These are phyloP conservation scores for Chrysoporthe puriensis DNA, from an alignment of 2,329 filamentous ascomycete genomes.

Conservation along the genomic window DNA sequence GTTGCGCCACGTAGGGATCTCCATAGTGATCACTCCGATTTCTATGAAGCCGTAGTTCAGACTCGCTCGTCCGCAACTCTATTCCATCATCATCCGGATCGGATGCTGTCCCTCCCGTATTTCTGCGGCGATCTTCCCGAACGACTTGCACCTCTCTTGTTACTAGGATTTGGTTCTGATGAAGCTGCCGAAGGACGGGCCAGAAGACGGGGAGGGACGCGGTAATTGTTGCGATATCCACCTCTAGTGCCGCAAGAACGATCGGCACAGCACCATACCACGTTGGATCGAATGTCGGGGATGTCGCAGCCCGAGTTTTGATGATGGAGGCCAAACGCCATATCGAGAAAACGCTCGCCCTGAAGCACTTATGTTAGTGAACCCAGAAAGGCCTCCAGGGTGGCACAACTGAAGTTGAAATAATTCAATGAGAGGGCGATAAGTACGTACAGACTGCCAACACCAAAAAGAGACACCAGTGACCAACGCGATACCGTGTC, in stretches of 20 bases:
- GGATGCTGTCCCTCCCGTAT: constrained; percentile 8
- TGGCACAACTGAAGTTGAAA: not conserved
- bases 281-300: constrained; percentile 41
- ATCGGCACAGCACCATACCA: constrained; percentile 42
- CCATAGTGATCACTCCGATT: constrained; percentile 12
- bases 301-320: constrained; percentile 36
- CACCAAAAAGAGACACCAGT: constrained; percentile 36
- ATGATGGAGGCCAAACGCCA: constrained; percentile 40
- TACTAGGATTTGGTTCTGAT: constrained; percentile 21
- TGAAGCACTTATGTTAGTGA: constrained; percentile 14
- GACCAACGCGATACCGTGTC: constrained; percentile 36
- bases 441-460: constrained; percentile 39
- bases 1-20: constrained; percentile 21
- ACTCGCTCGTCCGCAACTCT: constrained; percentile 23
- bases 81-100: constrained; percentile 23
- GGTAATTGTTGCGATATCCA: constrained; percentile 33
- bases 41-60: constrained; percentile 6
- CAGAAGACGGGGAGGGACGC: constrained; percentile 25
- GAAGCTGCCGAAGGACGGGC: constrained; percentile 30
- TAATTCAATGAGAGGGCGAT: not conserved
- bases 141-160: constrained; percentile 26
- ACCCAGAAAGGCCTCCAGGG: not conserved
- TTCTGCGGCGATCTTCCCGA: constrained; percentile 20
- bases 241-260: constrained; percentile 40
- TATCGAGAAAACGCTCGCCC: constrained; percentile 38